These are phyloP conservation scores for Phoma sp. DNA, from an alignment of 2,329 filamentous ascomycete genomes.

Conservation along the genomic window DNA sequence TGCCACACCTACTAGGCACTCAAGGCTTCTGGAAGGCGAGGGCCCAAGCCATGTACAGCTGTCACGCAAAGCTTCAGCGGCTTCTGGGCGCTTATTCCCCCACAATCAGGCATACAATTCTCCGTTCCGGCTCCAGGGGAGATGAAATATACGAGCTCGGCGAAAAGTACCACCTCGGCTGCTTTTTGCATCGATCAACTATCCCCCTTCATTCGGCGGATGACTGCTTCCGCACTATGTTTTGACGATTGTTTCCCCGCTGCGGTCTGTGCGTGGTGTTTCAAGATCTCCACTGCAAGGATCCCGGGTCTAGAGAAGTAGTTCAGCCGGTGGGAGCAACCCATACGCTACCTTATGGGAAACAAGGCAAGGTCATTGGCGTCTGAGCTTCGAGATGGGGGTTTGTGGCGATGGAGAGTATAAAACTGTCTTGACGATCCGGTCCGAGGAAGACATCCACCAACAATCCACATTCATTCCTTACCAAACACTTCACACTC, in stretches of 20 bases:
- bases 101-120: neutral
- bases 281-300: conserved; percentile 4
- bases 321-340: conserved; percentile 10
- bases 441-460: neutral
- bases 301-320: neutral
- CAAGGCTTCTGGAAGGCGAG: neutral
- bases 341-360: neutral
- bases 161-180: neutral
- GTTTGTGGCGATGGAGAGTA: neutral
- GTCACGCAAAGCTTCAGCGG: neutral
- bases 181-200: neutral
- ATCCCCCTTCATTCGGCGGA: neutral
- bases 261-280: conserved; percentile 11
- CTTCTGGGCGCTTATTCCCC: neutral
- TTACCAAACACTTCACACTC: neutral
- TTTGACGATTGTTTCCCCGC: conserved; percentile 8
- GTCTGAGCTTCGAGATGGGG: conserved; percentile 8
- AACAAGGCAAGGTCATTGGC: neutral
- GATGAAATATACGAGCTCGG: conserved; percentile 5
- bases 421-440: neutral
- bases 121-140: neutral
- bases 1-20: neutral
- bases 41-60: neutral
- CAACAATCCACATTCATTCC: neutral
- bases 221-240: neutral